Percentiles rank a stretch among this genome's conserved stretches.
Evolutionary conservation across 352 stramenopile genomes (phyloP).

Genomic region (Stramenopiles sp.): DNA sequence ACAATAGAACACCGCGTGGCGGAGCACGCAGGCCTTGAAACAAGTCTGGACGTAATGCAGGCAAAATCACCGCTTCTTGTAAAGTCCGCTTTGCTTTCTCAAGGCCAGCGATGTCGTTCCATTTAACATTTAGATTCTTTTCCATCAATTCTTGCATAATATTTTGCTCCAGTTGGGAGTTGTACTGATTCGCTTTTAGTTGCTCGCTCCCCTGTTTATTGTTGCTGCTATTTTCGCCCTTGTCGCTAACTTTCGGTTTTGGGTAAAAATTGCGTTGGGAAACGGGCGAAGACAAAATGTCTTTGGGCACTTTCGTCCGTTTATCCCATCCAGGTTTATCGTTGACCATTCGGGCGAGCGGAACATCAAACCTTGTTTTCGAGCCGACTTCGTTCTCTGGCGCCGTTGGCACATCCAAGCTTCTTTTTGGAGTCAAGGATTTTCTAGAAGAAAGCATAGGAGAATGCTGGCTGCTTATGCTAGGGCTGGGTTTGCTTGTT

Average conservation of each 20-base stretch:
- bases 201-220: not conserved
- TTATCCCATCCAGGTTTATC: not conserved
- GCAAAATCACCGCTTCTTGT: constrained; percentile 59
- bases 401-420: not conserved
- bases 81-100: constrained; percentile 40
- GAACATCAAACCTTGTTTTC: not conserved
- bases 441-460: too few relatives aligned
- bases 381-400: not conserved
- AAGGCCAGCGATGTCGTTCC: constrained; percentile 53
- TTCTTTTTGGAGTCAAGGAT: not conserved
- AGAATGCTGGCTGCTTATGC: too few relatives aligned
- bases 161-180: not conserved
- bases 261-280: not conserved
- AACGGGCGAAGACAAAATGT: not conserved
- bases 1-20: constrained; percentile 5
- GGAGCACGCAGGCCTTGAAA: constrained; percentile 31
- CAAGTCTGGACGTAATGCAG: constrained; percentile 49
- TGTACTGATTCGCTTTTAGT: not conserved
- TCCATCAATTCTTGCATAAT: constrained; percentile 58
- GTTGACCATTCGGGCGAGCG: not conserved
- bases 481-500: too few relatives aligned
- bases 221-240: not conserved
- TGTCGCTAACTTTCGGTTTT: not conserved
- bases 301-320: not conserved
- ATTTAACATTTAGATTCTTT: constrained; percentile 45